Evolutionary conservation across 768 basidiomycete species (phyloP), one percentile per base, ranked within the genome.

Genomic region (Auricularia heimuer): DNA sequence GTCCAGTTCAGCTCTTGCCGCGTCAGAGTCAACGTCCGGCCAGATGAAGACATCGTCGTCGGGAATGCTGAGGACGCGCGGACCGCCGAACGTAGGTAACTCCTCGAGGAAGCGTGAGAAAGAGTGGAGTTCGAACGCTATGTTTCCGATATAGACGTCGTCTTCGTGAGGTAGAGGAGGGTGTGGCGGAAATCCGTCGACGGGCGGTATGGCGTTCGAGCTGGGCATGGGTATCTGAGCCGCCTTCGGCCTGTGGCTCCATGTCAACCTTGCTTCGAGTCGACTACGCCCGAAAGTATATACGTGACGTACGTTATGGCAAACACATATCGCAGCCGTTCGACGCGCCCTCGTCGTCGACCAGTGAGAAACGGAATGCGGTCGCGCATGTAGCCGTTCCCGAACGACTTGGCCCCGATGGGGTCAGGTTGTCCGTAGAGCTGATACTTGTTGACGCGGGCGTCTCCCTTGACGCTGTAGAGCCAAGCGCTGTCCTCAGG

Each of bases 371-470:
- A n/a, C 7, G 29, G 29, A 10, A 60, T 60, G 24, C 56, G 21
- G 56, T 60, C 56, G 24, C 56, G 21, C 8, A 60, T 60, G 56
- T 60, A 60, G 21, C 56, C 56, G 8, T 35, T 14, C 6, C 16
- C 56, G 56, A 60, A 60, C 16, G 11, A n/a, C 16, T 12, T 14
- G 3, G 24, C 34, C 3, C 16, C 24, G 1, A 6, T 8, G 24
- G 56, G 16, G 6, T 33, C 33, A 6, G 56, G 56, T 29, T 60
- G 56, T 10, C 56, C 56, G 1, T 60, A 60, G 4, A 60, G 18
- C 56, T 60, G 56, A 35, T 29, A 60, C 56, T 60, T 60, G 56
- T 60, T 60, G 29, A 60, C 56, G 24, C 56, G 56, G 6, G 56
- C 24, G 34, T 60, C 56, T 14, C 56, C 56, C 24, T 60, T 60